Conservation (phyloP, 257 asterid species). For the Solanum boliviense region DNA sequence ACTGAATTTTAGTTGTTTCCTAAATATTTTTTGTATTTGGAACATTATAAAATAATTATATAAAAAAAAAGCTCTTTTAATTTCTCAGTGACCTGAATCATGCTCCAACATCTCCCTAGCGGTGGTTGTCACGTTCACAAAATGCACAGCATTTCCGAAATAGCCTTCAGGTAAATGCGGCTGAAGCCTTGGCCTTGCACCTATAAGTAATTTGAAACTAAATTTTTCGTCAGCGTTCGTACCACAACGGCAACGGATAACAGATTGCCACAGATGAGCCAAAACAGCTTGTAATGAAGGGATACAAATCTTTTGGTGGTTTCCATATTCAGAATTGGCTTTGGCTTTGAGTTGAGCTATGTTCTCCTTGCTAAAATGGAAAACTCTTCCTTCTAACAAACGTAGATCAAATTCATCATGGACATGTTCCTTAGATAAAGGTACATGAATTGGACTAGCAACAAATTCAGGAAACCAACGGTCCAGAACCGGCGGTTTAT, state of each 20-base stretch:
- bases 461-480: conserved; percentile 14
- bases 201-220: background rate
- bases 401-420: background rate
- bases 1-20: too few relatives aligned
- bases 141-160: conserved; percentile 22
- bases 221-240: background rate
- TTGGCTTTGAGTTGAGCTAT: background rate
- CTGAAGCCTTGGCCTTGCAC: conserved; percentile 24
- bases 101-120: background rate
- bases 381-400: conserved; percentile 18
- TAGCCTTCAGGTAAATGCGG: conserved; percentile 25
- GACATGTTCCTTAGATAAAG: background rate
- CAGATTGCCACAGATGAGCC: conserved; percentile 31
- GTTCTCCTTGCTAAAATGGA: conserved; percentile 14
- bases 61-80: background rate
- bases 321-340: conserved; percentile 6
- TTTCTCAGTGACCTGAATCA: background rate
- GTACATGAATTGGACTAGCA: conserved; percentile 2
- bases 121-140: background rate
- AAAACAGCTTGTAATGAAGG: conserved; percentile 35
- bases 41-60: too few relatives aligned
- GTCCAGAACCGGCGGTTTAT: conserved; percentile 11
- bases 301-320: conserved; percentile 1
- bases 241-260: background rate
- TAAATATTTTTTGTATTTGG: too few relatives aligned